Conservation (phyloP, 495 filamentous ascomycete genomes). For the Sordaria brevicollis region DNA sequence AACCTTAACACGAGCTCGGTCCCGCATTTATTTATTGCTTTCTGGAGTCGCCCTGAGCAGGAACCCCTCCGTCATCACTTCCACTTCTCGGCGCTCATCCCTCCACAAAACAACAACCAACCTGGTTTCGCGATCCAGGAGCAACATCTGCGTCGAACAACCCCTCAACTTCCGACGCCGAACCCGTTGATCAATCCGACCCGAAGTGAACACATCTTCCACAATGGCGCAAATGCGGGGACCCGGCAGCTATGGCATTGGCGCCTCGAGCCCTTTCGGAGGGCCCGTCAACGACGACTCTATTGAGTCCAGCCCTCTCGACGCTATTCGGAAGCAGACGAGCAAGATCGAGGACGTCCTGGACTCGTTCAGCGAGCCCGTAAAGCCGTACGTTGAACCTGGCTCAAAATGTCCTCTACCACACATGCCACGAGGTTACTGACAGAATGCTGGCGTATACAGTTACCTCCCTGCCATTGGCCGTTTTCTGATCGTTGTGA, state of each 20-base stretch:
- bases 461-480: conserved; percentile 94
- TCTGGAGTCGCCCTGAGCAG: not conserved
- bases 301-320: conserved; percentile 77
- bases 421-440: not conserved
- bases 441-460: not conserved
- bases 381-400: conserved; percentile 76
- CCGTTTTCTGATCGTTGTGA: conserved; percentile 95
- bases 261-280: conserved; percentile 63
- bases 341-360: conserved; percentile 96
- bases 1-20: not conserved
- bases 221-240: conserved; percentile 92
- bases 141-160: not conserved
- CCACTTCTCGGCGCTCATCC: not conserved
- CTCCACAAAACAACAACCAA: not conserved
- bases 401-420: not conserved
- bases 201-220: not conserved
- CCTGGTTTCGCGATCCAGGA: not conserved
- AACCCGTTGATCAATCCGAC: not conserved
- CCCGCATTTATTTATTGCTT: not conserved
- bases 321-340: conserved; percentile 85
- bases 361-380: conserved; percentile 77
- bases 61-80: not conserved
- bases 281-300: conserved; percentile 39
- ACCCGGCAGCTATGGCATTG: conserved; percentile 91
- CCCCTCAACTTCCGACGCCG: not conserved